Conservation (phyloP, 192 early-diverging fungal genomes). For the Coemansia sp. region DNA sequence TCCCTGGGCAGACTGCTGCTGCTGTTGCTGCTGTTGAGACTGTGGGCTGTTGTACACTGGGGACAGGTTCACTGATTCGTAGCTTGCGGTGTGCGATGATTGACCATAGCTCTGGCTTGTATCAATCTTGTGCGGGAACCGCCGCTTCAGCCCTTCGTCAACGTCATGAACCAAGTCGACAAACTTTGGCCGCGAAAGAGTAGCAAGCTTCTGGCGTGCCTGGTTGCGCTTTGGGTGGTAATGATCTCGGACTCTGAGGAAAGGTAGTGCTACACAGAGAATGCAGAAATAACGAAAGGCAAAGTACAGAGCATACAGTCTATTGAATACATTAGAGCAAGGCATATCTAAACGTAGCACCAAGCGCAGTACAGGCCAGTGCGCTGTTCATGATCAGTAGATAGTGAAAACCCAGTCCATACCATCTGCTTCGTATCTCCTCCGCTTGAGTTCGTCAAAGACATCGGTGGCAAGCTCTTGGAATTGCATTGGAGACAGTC, state of each 20-base stretch:
- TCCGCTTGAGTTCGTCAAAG: constrained; percentile 86
- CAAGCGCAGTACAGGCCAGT: not conserved
- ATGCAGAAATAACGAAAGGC: not conserved
- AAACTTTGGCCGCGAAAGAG: constrained; percentile 81
- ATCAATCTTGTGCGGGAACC: constrained; percentile 50
- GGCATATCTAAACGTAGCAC: not conserved
- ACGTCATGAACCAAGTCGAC: constrained; percentile 92
- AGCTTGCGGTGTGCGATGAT: constrained; percentile 22
- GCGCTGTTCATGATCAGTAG: not conserved
- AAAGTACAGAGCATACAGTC: not conserved
- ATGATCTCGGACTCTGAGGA: constrained; percentile 77
- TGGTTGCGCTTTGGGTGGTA: constrained; percentile 93
- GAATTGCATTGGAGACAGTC: constrained; percentile 81
- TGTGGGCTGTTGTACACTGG: constrained; percentile 22
- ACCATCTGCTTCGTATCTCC: constrained; percentile 41
- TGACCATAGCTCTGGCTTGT: constrained; percentile 13
- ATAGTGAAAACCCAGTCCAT: not conserved
- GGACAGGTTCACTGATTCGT: constrained; percentile 36
- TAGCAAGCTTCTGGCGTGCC: constrained; percentile 94
- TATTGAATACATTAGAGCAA: not conserved
- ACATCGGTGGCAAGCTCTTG: constrained; percentile 95
- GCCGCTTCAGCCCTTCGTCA: constrained; percentile 64
- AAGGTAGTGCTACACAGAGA: constrained; percentile 60
- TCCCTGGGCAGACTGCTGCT: not conserved
- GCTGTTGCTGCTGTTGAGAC: constrained; percentile 18